Conservation (phyloP, 208 protist species). For the Trypanosoma scelopori region DNA sequence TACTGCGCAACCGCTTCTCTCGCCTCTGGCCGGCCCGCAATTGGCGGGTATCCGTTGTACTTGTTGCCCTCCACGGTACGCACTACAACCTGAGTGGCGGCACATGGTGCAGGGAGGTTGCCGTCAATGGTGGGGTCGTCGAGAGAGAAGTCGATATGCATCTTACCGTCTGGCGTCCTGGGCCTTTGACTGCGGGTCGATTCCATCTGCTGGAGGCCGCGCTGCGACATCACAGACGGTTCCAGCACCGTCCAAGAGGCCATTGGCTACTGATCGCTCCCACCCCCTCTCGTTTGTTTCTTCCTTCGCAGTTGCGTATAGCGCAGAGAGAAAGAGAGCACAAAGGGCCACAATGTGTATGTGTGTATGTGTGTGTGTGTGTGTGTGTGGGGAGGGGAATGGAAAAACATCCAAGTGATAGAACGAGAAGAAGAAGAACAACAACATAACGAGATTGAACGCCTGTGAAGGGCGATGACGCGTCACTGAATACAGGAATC, state of each 20-base stretch:
- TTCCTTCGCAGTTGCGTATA: neutral
- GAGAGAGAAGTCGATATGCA: conserved; percentile 25
- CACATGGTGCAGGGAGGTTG: conserved; percentile 47
- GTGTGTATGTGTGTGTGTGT: no score
- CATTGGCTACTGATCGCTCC: neutral
- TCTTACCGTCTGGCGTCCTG: neutral
- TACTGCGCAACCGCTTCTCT: conserved; percentile 51
- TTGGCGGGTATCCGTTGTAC: conserved; percentile 64
- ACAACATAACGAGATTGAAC: conserved; percentile 11
- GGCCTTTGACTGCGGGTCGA: neutral
- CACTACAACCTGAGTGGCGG: conserved; percentile 38
- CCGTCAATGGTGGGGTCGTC: conserved; percentile 64
- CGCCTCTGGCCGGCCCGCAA: conserved; percentile 29
- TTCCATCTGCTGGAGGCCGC: neutral
- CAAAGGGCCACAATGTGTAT: neutral
- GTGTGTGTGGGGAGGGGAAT: no score
- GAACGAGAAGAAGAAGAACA: neutral
- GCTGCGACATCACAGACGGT: conserved; percentile 7
- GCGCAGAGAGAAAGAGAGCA: neutral
- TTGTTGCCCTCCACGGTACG: conserved; percentile 29
- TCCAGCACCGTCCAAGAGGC: conserved; percentile 3
- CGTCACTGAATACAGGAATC: neutral
- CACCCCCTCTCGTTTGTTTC: neutral
- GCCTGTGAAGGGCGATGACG: neutral
- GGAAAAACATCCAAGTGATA: no score